Conservation (phyloP, 164 flowering plant species). For the Dillenia turbinata region DNA sequence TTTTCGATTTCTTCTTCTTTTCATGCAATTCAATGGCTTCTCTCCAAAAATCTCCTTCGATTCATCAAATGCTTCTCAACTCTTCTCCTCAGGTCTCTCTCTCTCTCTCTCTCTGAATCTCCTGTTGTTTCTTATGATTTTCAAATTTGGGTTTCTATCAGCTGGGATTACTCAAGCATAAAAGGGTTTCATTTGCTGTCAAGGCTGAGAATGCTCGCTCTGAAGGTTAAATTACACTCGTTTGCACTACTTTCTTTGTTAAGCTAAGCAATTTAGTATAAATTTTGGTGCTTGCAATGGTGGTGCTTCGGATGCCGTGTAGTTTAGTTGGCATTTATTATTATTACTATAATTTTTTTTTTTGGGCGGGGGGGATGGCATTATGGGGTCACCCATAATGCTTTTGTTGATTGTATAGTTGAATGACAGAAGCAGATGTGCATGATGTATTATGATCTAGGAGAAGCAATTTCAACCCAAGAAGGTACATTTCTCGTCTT, state of each 20-base stretch:
- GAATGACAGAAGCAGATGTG: too few species aligned
- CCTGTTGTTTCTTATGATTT: background rate
- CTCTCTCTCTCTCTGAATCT: constrained; percentile 3
- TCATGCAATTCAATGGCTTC: constrained; percentile 32
- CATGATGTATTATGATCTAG: too few species aligned
- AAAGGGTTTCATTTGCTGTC: constrained; percentile 32
- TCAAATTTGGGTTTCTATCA: constrained; percentile 6
- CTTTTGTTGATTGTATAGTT: too few species aligned
- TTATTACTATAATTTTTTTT: too few species aligned
- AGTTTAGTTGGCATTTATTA: too few species aligned
- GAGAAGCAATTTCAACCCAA: too few species aligned
- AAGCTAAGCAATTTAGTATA: background rate
- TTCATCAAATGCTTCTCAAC: constrained; percentile 30
- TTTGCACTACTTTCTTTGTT: background rate
- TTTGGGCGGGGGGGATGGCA: too few species aligned
- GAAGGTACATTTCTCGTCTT: too few species aligned
- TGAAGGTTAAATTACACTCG: constrained; percentile 25
- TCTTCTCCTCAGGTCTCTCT: constrained; percentile 36
- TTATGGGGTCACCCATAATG: too few species aligned
- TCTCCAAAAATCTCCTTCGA: constrained; percentile 38
- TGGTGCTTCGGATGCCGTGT: too few species aligned
- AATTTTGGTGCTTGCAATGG: too few species aligned
- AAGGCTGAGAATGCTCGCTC: constrained; percentile 37
- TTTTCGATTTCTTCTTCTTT: too few species aligned
- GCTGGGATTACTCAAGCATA: constrained; percentile 32